Percentiles rank a stretch among this genome's conserved stretches.
Evolutionary conservation across 176 grass and related monocot species (phyloP).

Genomic region (Typha latifolia): DNA sequence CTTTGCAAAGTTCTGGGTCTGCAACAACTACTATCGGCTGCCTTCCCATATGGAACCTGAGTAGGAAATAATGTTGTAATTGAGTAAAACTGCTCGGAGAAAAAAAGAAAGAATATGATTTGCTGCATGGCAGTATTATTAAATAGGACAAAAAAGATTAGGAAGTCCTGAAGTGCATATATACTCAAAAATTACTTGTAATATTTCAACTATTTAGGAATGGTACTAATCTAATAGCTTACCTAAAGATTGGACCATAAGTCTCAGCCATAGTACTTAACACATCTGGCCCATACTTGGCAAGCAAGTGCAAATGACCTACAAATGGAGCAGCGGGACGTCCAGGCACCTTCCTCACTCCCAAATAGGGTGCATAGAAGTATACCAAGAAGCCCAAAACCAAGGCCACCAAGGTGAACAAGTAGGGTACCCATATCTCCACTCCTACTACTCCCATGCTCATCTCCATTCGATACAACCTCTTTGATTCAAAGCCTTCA

Average conservation of each 20-base stretch:
- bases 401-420: slow-evolving; percentile 2
- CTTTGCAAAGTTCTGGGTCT: slow-evolving; percentile 25
- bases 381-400: slow-evolving; percentile 34
- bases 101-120: neutral
- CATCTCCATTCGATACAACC: neutral
- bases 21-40: slow-evolving; percentile 27
- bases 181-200: neutral
- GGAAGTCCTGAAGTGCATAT: no score
- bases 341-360: slow-evolving; percentile 41
- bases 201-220: neutral
- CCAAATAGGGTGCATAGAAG: slow-evolving; percentile 59
- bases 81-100: neutral
- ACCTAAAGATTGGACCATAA: slow-evolving; percentile 65
- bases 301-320: slow-evolving; percentile 61
- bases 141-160: no score
- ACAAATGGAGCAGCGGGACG: slow-evolving; percentile 35
- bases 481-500: no score
- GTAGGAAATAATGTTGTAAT: neutral
- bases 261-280: slow-evolving; percentile 47
- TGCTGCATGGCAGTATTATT: no score
- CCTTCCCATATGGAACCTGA: slow-evolving; percentile 33
- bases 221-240: neutral
- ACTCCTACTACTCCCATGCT: neutral
- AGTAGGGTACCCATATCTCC: neutral
- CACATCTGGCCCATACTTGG: slow-evolving; percentile 50